Conservation (phyloP, 2,329 filamentous ascomycete species). For the Fusarium graminum region DNA sequence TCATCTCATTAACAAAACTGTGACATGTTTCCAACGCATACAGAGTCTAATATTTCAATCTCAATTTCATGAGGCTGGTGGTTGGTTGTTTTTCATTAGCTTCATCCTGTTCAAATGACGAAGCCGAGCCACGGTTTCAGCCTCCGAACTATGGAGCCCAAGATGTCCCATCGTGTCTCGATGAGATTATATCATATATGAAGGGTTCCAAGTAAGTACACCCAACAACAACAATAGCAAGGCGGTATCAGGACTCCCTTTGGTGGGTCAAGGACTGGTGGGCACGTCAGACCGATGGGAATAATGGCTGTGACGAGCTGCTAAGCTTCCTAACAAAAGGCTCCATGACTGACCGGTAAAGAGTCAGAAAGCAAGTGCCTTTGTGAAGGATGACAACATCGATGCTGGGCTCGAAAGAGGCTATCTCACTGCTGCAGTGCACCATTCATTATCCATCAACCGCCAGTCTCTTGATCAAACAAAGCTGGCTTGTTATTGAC, state of each 20-base stretch:
- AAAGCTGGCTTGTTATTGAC: constrained; percentile 19
- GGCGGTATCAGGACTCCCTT: constrained; percentile 19
- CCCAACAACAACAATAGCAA: constrained; percentile 23
- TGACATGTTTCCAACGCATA: not conserved
- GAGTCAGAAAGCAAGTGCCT: constrained; percentile 19
- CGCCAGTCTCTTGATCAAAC: constrained; percentile 40
- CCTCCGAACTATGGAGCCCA: constrained; percentile 40
- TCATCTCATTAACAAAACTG: constrained; percentile 11
- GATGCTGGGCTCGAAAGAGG: constrained; percentile 3
- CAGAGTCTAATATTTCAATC: constrained; percentile 17
- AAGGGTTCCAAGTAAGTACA: constrained; percentile 19
- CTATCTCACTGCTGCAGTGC: constrained; percentile 7
- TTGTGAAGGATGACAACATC: constrained; percentile 27
- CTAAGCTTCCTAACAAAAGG: not conserved
- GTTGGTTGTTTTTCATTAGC: constrained; percentile 28
- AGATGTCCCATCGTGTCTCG: constrained; percentile 29
- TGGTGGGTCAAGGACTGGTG: constrained; percentile 39
- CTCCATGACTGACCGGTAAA: constrained; percentile 11
- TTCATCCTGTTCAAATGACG: constrained; percentile 40
- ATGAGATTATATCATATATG: constrained; percentile 17
- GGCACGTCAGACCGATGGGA: constrained; percentile 42
- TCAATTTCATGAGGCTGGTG: constrained; percentile 13
- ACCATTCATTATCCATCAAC: constrained; percentile 13
- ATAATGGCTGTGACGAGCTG: constrained; percentile 14
- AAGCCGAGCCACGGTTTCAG: constrained; percentile 48